Conservation (phyloP, 495 filamentous ascomycete genomes). For the Cairneyella variabilis region DNA sequence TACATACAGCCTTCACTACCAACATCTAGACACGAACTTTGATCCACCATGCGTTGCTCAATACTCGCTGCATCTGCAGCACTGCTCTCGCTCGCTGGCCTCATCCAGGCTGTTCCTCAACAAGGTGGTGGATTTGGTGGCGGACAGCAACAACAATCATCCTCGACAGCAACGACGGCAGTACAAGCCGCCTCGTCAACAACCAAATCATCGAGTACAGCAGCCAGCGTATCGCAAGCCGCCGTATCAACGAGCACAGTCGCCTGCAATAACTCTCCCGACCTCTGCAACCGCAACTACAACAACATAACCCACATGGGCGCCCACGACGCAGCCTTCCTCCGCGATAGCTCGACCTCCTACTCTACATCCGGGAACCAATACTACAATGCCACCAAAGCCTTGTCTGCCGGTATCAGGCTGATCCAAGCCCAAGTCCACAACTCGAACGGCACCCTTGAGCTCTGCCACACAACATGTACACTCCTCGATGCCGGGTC, state of each 20-base stretch:
- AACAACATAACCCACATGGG: slow-evolving; percentile 65
- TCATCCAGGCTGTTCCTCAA: slow-evolving; percentile 17
- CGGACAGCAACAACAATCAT: not conserved
- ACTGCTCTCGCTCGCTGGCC: slow-evolving; percentile 13
- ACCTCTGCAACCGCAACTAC: slow-evolving; percentile 58
- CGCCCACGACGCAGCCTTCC: slow-evolving; percentile 66
- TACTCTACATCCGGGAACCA: slow-evolving; percentile 62
- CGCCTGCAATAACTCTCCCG: slow-evolving; percentile 64
- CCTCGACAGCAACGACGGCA: slow-evolving; percentile 3
- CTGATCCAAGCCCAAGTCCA: slow-evolving; percentile 70
- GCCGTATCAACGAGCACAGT: slow-evolving; percentile 18
- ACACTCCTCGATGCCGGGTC: slow-evolving; percentile 60
- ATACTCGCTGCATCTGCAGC: slow-evolving; percentile 15
- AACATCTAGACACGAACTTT: no score
- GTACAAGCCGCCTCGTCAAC: slow-evolving; percentile 5
- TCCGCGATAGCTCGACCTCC: slow-evolving; percentile 47
- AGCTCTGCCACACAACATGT: slow-evolving; percentile 66
- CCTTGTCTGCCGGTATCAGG: slow-evolving; percentile 64
- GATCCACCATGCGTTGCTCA: slow-evolving; percentile 9
- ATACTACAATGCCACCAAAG: slow-evolving; percentile 58
- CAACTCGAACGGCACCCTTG: slow-evolving; percentile 42
- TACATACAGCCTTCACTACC: no score
- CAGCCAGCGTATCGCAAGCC: no score
- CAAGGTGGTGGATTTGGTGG: not conserved
- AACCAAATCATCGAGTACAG: no score